Evolutionary conservation across 169 alveolate genomes (phyloP).

Genomic region (Miamiensis avidus): DNA sequence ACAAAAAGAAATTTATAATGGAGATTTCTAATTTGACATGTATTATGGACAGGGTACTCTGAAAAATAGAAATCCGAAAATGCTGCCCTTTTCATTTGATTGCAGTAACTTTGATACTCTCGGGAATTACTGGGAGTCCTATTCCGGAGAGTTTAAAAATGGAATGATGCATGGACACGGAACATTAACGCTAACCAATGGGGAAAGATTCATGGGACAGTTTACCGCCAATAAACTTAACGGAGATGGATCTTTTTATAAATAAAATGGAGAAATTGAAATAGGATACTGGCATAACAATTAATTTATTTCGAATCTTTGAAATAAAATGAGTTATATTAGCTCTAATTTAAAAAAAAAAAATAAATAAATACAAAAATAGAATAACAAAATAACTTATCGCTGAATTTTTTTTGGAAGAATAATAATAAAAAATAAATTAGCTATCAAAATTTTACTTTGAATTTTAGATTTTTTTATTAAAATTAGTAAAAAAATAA

Average conservation of each 20-base stretch:
- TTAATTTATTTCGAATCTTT: constrained; percentile 32
- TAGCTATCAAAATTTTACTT: too few species aligned
- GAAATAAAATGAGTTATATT: too few species aligned
- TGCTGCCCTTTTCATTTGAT: not conserved
- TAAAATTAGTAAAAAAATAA: too few species aligned
- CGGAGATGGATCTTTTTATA: constrained; percentile 39
- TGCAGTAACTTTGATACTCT: constrained; percentile 1
- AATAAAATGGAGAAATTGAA: constrained; percentile 26
- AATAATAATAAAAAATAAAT: too few species aligned
- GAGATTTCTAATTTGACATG: constrained; percentile 21
- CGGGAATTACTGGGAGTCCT: constrained; percentile 10
- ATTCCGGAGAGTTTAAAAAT: constrained; percentile 25
- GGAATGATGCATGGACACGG: constrained; percentile 11
- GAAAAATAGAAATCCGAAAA: not conserved
- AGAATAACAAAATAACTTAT: too few species aligned
- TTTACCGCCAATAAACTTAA: constrained; percentile 18
- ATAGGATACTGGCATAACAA: constrained; percentile 28
- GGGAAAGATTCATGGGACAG: constrained; percentile 29
- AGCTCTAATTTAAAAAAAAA: too few species aligned
- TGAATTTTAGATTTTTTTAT: too few species aligned
- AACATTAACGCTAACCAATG: constrained; percentile 11
- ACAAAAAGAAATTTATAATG: constrained; percentile 20
- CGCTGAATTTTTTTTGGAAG: too few species aligned
- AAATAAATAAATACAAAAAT: too few species aligned
- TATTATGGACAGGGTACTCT: constrained; percentile 24